Evolutionary conservation across 306 rosid species (phyloP).

Genomic region (Trifolium repens): DNA sequence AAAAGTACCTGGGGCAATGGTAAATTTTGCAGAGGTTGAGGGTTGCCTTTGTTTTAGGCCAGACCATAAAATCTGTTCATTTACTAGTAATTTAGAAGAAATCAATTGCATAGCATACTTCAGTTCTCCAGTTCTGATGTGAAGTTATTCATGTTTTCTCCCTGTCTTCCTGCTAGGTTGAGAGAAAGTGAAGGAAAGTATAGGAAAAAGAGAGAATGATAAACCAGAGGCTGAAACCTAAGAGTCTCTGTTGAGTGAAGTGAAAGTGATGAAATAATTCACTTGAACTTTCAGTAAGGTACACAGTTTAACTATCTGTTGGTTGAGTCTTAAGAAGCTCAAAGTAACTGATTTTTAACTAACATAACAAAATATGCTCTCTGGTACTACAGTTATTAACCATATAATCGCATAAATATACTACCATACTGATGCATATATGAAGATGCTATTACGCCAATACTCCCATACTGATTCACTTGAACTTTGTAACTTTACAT

Average conservation of each 20-base stretch:
- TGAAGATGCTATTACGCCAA: neutral
- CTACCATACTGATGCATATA: neutral
- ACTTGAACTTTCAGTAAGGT: constrained; percentile 17
- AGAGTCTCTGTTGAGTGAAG: neutral
- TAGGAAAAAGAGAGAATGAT: constrained; percentile 20
- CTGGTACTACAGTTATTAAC: constrained; percentile 11
- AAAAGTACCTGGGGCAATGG: neutral
- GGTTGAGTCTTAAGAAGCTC: constrained; percentile 10
- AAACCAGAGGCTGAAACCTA: constrained; percentile 5
- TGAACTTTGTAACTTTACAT: constrained; percentile 18
- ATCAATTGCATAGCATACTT: constrained; percentile 4
- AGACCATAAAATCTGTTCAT: neutral
- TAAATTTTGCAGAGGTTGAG: neutral
- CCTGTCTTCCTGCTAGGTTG: constrained; percentile 8
- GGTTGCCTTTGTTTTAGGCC: constrained; percentile 1
- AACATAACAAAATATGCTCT: constrained; percentile 8
- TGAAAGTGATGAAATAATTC: constrained; percentile 12
- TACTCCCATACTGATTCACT: constrained; percentile 12
- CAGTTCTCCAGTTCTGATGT: constrained; percentile 35
- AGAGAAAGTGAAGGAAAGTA: constrained; percentile 10
- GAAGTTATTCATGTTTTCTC: constrained; percentile 29
- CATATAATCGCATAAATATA: neutral
- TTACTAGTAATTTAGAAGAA: constrained; percentile 27
- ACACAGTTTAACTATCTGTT: neutral
- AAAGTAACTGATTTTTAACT: constrained; percentile 5